These are phyloP conservation scores for Hericium coralloides DNA, from an alignment of 768 basidiomycete species.

Conservation along the genomic window DNA sequence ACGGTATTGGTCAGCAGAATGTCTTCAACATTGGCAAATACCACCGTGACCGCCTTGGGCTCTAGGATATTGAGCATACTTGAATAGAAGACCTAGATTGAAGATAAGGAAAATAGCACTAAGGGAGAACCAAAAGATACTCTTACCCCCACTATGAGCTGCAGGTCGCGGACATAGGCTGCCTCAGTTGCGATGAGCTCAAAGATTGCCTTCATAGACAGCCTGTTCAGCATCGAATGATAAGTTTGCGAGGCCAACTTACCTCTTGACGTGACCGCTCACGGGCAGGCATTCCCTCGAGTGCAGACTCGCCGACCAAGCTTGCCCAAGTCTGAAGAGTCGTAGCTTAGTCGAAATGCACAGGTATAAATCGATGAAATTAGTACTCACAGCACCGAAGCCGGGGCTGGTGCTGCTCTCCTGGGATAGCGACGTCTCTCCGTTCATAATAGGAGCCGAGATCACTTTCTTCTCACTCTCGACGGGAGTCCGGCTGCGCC, in stretches of 20 bases:
- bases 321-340: constrained; percentile 78
- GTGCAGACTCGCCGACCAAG: constrained; percentile 73
- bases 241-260: constrained; percentile 4
- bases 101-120: not conserved
- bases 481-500: constrained; percentile 47
- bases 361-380: not conserved
- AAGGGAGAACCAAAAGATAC: not conserved
- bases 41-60: constrained; percentile 64
- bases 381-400: constrained; percentile 53
- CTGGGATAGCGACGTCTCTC: constrained; percentile 27
- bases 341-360: constrained; percentile 1
- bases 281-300: constrained; percentile 67
- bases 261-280: constrained; percentile 91
- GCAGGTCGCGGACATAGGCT: constrained; percentile 85
- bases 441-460: constrained; percentile 56
- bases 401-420: constrained; percentile 38
- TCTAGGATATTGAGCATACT: constrained; percentile 66
- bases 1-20: constrained; percentile 85
- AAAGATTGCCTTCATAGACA: constrained; percentile 62
- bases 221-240: not conserved
- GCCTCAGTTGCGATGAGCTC: constrained; percentile 89
- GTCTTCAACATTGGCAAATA: constrained; percentile 94
- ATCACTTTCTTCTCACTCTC: constrained; percentile 44
- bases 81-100: constrained; percentile 71
- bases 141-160: constrained; percentile 81